Conservation (phyloP, 2,329 filamentous ascomycete genomes). For the Pseudovirgaria hyperparasitica region DNA sequence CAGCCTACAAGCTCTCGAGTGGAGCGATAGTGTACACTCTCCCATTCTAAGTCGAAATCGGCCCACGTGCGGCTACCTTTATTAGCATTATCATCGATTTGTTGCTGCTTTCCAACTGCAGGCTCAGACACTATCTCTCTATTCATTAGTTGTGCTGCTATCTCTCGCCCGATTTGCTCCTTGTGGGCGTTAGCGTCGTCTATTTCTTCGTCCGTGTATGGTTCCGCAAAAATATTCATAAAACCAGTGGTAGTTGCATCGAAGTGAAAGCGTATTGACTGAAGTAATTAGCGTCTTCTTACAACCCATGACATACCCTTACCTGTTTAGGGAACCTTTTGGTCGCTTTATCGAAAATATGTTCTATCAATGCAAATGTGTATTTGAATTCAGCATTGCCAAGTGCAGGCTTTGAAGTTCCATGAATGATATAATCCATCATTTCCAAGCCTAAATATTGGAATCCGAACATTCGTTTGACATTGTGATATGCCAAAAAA, state of each 20-base stretch:
- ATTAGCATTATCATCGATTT: constrained; percentile 2
- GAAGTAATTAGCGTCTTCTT: constrained; percentile 6
- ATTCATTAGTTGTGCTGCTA: constrained; percentile 2
- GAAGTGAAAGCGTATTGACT: constrained; percentile 67
- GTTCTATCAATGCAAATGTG: constrained; percentile 67
- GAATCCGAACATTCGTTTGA: constrained; percentile 90
- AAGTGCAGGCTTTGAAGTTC: constrained; percentile 49
- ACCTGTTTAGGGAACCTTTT: constrained; percentile 57
- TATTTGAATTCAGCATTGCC: constrained; percentile 79
- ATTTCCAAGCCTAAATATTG: constrained; percentile 81
- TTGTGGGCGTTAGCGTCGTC: constrained; percentile 36
- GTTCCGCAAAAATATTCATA: constrained; percentile 86
- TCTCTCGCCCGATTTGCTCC: constrained; percentile 1
- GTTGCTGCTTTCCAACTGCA: constrained; percentile 10
- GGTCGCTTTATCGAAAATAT: constrained; percentile 64
- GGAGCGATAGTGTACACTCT: not conserved
- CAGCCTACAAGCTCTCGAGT: constrained; percentile 42
- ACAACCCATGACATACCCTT: constrained; percentile 6
- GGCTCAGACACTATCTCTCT: not conserved
- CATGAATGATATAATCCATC: constrained; percentile 86
- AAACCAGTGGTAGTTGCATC: constrained; percentile 50
- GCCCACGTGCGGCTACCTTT: constrained; percentile 1
- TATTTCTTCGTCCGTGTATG: constrained; percentile 62
- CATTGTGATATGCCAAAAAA: constrained; percentile 93
- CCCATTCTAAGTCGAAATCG: not conserved